Conservation (phyloP, 768 basidiomycete genomes). For the Hydnum rufescens region DNA sequence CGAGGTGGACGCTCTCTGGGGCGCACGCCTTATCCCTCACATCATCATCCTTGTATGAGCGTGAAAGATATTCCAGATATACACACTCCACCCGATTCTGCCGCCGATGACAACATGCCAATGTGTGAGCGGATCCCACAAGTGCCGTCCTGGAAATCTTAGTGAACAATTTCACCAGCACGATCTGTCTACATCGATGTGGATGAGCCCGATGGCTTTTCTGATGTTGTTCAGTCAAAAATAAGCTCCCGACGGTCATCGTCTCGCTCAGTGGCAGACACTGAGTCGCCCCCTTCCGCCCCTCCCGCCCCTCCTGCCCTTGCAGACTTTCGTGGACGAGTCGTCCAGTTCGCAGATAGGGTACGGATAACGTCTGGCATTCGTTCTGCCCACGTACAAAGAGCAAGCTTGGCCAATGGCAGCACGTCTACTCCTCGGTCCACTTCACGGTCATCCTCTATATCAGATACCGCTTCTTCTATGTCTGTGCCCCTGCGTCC, state of each 20-base stretch:
- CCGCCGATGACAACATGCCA: too few species aligned
- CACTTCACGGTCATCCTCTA: conserved; percentile 26
- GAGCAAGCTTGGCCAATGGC: not conserved
- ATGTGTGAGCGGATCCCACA: too few species aligned
- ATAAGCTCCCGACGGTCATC: not conserved
- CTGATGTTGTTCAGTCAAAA: too few species aligned
- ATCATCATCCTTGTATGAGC: too few species aligned
- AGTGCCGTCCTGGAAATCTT: too few species aligned
- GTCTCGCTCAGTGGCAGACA: not conserved
- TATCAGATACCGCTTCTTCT: conserved; percentile 49
- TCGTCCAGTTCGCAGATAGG: conserved; percentile 16
- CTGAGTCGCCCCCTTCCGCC: not conserved
- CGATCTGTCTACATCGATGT: not conserved
- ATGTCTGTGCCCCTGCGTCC: conserved; percentile 60
- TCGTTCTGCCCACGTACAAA: conserved; percentile 12
- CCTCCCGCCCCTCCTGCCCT: not conserved
- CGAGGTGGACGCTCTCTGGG: too few species aligned
- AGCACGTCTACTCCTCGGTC: not conserved
- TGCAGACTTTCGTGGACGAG: not conserved
- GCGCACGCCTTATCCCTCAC: too few species aligned
- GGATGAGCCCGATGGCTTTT: not conserved
- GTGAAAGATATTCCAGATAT: too few species aligned
- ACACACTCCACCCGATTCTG: too few species aligned
- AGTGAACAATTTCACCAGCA: too few species aligned
- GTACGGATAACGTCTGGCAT: conserved; percentile 62